Evolutionary conservation across 1,139 yeast species (phyloP).

Genomic region (Kluyveromyces sp.): DNA sequence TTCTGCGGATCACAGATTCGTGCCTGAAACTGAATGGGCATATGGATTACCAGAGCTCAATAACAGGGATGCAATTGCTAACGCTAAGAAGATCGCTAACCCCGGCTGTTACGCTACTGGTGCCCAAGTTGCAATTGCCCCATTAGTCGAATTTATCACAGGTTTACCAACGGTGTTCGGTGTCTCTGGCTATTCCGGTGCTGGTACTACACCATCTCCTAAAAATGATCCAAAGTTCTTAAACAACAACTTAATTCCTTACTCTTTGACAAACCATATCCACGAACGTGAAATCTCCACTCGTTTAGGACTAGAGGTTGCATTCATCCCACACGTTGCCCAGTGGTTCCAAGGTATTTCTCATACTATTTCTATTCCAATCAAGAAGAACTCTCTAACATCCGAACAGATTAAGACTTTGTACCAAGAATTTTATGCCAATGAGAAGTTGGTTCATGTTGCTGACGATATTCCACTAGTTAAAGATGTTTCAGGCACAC

Average conservation of each 20-base stretch:
- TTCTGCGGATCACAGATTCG: constrained; percentile 94
- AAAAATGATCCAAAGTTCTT: constrained; percentile 77
- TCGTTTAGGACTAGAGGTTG: constrained; percentile 70
- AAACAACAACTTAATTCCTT: constrained; percentile 82
- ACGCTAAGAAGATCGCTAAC: constrained; percentile 81
- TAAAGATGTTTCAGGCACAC: constrained; percentile 84
- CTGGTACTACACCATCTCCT: constrained; percentile 97
- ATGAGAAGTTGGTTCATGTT: constrained; percentile 77
- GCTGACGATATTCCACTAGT: constrained; percentile 65
- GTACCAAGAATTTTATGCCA: constrained; percentile 82
- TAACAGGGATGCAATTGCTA: constrained; percentile 54
- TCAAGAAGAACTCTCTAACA: constrained; percentile 59
- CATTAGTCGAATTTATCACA: constrained; percentile 52
- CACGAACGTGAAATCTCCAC: constrained; percentile 89
- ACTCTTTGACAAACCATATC: constrained; percentile 90
- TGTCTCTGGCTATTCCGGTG: constrained; percentile 97
- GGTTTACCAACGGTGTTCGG: constrained; percentile 87
- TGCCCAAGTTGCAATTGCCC: constrained; percentile 89
- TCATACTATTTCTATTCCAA: constrained; percentile 84
- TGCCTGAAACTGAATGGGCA: constrained; percentile 76
- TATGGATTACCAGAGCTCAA: constrained; percentile 86
- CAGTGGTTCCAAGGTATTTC: constrained; percentile 99
- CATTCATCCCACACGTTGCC: constrained; percentile 95
- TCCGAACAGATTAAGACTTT: constrained; percentile 77
- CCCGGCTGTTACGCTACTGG: constrained; percentile 99